Evolutionary conservation across 345 rosid species (phyloP).

Genomic region (Brassica carinata): DNA sequence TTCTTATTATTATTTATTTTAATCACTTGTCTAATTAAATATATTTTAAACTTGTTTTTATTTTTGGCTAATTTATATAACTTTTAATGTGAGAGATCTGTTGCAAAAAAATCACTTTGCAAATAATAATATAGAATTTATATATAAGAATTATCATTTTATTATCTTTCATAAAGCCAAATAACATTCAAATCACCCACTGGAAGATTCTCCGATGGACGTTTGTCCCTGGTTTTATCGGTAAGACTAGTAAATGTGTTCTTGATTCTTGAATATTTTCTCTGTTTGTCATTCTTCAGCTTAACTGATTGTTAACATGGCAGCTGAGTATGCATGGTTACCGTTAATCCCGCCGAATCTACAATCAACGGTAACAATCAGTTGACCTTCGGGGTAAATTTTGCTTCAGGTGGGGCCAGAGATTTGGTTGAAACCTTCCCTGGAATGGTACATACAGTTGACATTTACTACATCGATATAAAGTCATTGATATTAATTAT

Average conservation of each 20-base stretch:
- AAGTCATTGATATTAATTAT: background rate
- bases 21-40: too few species aligned
- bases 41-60: too few species aligned
- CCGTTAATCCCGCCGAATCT: slow-evolving; percentile 55
- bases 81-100: too few species aligned
- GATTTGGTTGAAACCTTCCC: slow-evolving; percentile 45
- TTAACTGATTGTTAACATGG: background rate
- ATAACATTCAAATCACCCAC: slow-evolving; percentile 47
- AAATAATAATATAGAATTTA: too few species aligned
- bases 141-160: too few species aligned
- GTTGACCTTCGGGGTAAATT: slow-evolving; percentile 45
- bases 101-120: too few species aligned
- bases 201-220: slow-evolving; percentile 49
- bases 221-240: slow-evolving; percentile 47
- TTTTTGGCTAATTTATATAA: too few species aligned
- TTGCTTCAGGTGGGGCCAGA: slow-evolving; percentile 58
- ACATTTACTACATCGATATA: background rate
- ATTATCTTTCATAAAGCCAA: background rate
- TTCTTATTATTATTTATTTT: too few species aligned
- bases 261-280: background rate
- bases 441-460: slow-evolving; percentile 37
- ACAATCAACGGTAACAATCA: slow-evolving; percentile 36
- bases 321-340: slow-evolving; percentile 51
- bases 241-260: slow-evolving; percentile 23
- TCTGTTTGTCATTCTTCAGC: background rate